Base-by-base conservation (phyloP, 2,329 filamentous ascomycete species). In the Ramichloridium luteum region DNA sequence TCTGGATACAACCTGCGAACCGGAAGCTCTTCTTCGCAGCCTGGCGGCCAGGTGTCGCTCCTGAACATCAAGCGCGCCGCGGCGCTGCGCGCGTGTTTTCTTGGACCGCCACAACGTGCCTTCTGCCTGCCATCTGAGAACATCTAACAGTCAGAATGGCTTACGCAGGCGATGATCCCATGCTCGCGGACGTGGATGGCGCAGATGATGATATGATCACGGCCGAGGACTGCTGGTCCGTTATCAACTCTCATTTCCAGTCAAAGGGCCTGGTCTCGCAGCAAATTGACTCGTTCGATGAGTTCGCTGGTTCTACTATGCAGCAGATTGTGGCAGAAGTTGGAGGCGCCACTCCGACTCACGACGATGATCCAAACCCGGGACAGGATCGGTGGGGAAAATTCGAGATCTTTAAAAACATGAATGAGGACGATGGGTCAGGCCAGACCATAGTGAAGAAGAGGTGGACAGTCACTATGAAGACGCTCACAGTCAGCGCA, bases 231-330 rank as follows among this genome's bases (percentile, higher is more conserved):
- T 94, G 85, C 67, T 98, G 92, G 90, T 81, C 80, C 44, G 88
- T 96, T 52, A 96, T 98, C 56, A 85, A 82, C 35, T 81, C 90
- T 6, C 96, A 94, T 67, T 98, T 98, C 63, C 84, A 94, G 48
- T 73, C 77, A 41, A 98, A 96, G 62, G 88, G 90, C 50, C 71
- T 98, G 17, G 90, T 93, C 13, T 93, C 90, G 11, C 88, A 98
- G 61, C 90, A 98, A 65, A 77, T 96, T 41, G 88, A 96, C 57
- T 98, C 92, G 0, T 98, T 93, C 61, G 85, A 98, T 61, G 86
- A 96, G 55, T 98, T 98, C 52, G 86, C 90, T 35, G 77, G 80
- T 38, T 85, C 82, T 13, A 94, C 86, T 1, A 88, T 98, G 60
- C 86, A 96, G 53, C 83, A 93, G 49, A 74, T 98, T 38, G 80